Percentiles rank a stretch among this genome's conserved stretches.
These are phyloP conservation scores for Bryum argenteum DNA, from an alignment of 225 moss, liverwort and hornwort genomes.

Conservation along the genomic window DNA sequence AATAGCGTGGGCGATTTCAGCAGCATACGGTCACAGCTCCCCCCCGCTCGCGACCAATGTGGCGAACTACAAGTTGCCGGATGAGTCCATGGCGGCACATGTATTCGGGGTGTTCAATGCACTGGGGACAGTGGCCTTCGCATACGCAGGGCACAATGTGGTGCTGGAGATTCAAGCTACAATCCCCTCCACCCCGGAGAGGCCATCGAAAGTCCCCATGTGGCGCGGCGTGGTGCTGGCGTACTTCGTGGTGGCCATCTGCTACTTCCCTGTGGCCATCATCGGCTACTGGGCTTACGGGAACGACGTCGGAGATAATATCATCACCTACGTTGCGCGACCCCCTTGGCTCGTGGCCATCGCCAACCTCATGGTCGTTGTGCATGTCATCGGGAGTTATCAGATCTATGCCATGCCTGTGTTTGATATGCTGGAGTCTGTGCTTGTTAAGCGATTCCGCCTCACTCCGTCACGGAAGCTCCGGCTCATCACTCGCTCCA, in stretches of 20 bases:
- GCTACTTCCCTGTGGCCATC: constrained; percentile 59
- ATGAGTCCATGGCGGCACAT: constrained; percentile 25
- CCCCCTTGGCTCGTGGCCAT: constrained; percentile 44
- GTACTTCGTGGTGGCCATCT: constrained; percentile 54
- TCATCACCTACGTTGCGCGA: constrained; percentile 32
- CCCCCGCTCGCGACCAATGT: neutral
- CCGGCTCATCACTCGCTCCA: constrained; percentile 45
- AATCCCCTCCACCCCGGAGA: constrained; percentile 52
- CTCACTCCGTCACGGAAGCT: constrained; percentile 36
- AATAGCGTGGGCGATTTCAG: constrained; percentile 55
- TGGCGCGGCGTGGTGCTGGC: constrained; percentile 61
- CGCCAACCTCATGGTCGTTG: constrained; percentile 62
- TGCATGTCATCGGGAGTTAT: constrained; percentile 64
- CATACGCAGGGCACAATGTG: constrained; percentile 68
- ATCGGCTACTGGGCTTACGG: constrained; percentile 66
- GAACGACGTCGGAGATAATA: constrained; percentile 38
- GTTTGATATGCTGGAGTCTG: constrained; percentile 61
- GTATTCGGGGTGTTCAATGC: constrained; percentile 53
- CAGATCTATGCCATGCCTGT: constrained; percentile 78
- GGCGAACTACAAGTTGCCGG: constrained; percentile 43
- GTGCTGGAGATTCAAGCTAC: constrained; percentile 67
- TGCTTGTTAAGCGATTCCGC: constrained; percentile 36
- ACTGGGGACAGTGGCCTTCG: constrained; percentile 52
- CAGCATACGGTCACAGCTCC: constrained; percentile 34
- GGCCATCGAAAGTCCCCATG: constrained; percentile 58